Evolutionary conservation across 2,329 filamentous ascomycete genomes (phyloP).

Genomic region (Ilyonectria sp.): DNA sequence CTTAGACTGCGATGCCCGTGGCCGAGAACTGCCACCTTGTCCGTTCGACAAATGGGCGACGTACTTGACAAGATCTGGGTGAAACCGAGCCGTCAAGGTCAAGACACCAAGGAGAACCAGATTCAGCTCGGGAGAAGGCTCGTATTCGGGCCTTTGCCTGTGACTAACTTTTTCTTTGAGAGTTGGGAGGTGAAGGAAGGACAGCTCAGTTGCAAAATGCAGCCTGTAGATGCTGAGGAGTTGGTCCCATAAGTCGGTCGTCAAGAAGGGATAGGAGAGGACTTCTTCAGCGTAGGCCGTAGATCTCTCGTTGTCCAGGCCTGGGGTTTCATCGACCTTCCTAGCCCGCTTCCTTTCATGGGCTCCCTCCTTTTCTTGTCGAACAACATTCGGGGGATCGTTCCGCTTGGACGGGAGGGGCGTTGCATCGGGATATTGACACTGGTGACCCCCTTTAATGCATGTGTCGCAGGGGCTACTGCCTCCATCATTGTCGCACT

Average conservation of each 20-base stretch:
- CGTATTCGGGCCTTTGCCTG: conserved; percentile 55
- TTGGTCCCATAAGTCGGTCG: conserved; percentile 76
- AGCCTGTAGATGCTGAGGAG: conserved; percentile 79
- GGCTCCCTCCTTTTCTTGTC: conserved; percentile 59
- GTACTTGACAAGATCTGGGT: conserved; percentile 71
- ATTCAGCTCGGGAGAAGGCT: conserved; percentile 64
- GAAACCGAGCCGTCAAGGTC: conserved; percentile 78
- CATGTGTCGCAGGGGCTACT: conserved; percentile 82
- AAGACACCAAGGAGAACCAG: conserved; percentile 77
- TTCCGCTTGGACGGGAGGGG: conserved; percentile 58
- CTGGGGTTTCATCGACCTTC: conserved; percentile 60
- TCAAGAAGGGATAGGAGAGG: conserved; percentile 74
- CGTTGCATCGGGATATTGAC: conserved; percentile 74
- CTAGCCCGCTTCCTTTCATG: conserved; percentile 66
- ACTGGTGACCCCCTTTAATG: conserved; percentile 79
- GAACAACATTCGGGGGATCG: conserved; percentile 55
- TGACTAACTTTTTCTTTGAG: conserved; percentile 69
- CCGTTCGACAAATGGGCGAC: conserved; percentile 59
- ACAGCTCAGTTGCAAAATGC: conserved; percentile 80
- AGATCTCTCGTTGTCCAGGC: conserved; percentile 55
- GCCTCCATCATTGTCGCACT: conserved; percentile 85
- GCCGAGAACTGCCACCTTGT: conserved; percentile 53
- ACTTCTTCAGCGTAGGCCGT: conserved; percentile 68
- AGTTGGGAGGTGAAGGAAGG: conserved; percentile 78
- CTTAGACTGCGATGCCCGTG: conserved; percentile 53